These are phyloP conservation scores for Wickerhamiella allomyrinae DNA, from an alignment of 805 yeast genomes.

Conservation along the genomic window DNA sequence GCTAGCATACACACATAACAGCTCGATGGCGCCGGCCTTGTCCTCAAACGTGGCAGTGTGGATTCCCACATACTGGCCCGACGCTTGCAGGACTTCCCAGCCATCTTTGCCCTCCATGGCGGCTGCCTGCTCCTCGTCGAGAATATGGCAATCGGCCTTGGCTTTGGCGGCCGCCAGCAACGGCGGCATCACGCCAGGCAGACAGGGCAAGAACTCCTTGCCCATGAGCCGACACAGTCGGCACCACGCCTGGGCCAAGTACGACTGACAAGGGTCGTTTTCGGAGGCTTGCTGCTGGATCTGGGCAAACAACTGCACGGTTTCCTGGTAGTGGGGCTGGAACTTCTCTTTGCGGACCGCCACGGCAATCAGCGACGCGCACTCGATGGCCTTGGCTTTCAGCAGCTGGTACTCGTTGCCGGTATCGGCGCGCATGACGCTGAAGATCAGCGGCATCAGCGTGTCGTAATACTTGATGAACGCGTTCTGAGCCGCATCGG, in stretches of 20 bases:
- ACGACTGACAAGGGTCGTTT: conserved; percentile 83
- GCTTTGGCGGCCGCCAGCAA: conserved; percentile 73
- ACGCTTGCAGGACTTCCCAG: conserved; percentile 85
- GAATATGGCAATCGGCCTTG: conserved; percentile 72
- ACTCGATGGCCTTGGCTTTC: conserved; percentile 89
- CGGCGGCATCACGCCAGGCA: conserved; percentile 83
- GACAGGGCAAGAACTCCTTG: conserved; percentile 66
- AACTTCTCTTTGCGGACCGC: conserved; percentile 93
- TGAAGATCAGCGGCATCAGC: conserved; percentile 74
- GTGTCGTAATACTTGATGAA: conserved; percentile 89
- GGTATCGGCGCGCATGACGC: conserved; percentile 64
- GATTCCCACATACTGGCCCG: conserved; percentile 88
- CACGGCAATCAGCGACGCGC: conserved; percentile 82
- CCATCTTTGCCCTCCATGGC: conserved; percentile 77
- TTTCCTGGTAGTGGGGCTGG: conserved; percentile 54
- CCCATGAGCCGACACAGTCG: conserved; percentile 81
- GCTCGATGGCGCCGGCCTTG: conserved; percentile 82
- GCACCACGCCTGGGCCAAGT: conserved; percentile 92
- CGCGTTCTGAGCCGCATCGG: conserved; percentile 85
- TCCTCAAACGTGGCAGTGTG: conserved; percentile 92
- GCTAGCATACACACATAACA: conserved; percentile 70
- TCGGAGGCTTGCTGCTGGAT: conserved; percentile 42
- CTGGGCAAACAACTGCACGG: conserved; percentile 54
- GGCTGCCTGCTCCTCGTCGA: conserved; percentile 77
- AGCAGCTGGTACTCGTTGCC: conserved; percentile 65